Base-by-base conservation (phyloP, 495 filamentous ascomycete genomes). In the Beverwykella pulmonaria region DNA sequence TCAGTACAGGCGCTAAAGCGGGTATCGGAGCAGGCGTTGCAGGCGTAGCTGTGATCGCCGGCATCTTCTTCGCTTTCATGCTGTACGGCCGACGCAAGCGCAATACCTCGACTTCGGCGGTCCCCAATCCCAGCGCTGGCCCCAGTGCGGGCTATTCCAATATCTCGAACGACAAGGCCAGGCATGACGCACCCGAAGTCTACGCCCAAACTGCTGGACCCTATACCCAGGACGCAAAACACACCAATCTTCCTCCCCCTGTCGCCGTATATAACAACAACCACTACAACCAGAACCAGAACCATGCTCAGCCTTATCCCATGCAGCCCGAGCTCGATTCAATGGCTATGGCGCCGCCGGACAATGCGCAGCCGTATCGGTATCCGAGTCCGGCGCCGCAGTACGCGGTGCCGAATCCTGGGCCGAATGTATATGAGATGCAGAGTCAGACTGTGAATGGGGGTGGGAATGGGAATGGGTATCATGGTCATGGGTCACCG, bases 1-100 rank as follows among this genome's bases (percentile, higher is more conserved):
- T 57, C 5, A 34, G 29, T 19, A 34, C 53, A 23, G 53, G 53
- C 34, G 53, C 53, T 7, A 57, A 57, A 57, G 19, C 19, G 8
- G 53, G 53, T 14, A 57, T 57, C 20, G 53, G 53, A 17, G 53
- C 53, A 2, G 53, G 53, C 26, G 30, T 30, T 7, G 53, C 25
- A 14, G 53, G 25, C 7, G 34, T 29, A 2, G 23, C 27, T 6
- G 12, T 41, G 8, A 23, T 57, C 53, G 29, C 30, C 2, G 23
- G 25, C 22, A 22, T 41, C 34, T 8, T 57, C 34, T 29, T 26
- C 48, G 48, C 48, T 4, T 52, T 23, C 48, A 25, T 25, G 48
- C 25, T 57, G 17, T 36, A 41, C 29, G 12, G 53, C 12, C 53
- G 53, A 17, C 26, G 53, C 48, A 52, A 52, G 48, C 26, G 22